Conservation (phyloP, 495 filamentous ascomycete species). For the Talaromyces borbonicus region DNA sequence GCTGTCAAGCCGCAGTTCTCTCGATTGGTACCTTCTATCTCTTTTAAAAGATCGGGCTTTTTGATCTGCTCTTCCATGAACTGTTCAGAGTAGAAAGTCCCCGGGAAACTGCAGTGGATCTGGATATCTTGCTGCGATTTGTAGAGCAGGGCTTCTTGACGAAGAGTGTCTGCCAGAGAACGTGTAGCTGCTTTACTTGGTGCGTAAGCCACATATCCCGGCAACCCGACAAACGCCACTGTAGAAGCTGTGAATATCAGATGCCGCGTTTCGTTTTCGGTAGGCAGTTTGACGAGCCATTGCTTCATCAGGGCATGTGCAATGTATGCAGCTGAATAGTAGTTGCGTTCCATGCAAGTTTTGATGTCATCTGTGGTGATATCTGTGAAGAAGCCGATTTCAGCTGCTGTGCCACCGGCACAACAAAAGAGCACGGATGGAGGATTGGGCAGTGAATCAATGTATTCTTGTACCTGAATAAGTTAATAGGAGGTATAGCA, state of each 20-base stretch:
- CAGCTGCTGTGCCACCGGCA: slow-evolving; percentile 23
- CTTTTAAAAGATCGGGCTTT: slow-evolving; percentile 27
- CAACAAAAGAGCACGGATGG: slow-evolving; percentile 23
- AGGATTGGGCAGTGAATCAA: slow-evolving; percentile 1
- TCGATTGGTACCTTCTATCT: slow-evolving; percentile 19
- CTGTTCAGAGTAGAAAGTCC: slow-evolving; percentile 19
- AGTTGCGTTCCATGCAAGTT: slow-evolving; percentile 25
- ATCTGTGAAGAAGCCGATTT: slow-evolving; percentile 27
- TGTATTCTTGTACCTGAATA: not conserved
- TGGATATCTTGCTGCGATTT: slow-evolving; percentile 4
- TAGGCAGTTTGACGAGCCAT: slow-evolving; percentile 13
- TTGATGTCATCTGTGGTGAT: slow-evolving; percentile 18
- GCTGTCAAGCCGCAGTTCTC: slow-evolving; percentile 1
- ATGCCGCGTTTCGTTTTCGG: slow-evolving; percentile 10
- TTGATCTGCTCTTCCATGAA: slow-evolving; percentile 22
- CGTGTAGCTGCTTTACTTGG: slow-evolving; percentile 26
- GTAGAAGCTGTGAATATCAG: slow-evolving; percentile 26
- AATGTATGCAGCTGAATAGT: slow-evolving; percentile 20
- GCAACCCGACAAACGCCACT: slow-evolving; percentile 24
- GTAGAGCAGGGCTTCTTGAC: slow-evolving; percentile 24
- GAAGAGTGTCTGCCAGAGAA: slow-evolving; percentile 29
- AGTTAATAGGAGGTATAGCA: not conserved
- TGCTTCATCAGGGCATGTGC: slow-evolving; percentile 18
- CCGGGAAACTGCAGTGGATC: slow-evolving; percentile 24
- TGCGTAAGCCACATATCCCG: slow-evolving; percentile 31